Evolutionary conservation across 768 basidiomycete genomes (phyloP).

Genomic region (Leccinum aurantiacum): DNA sequence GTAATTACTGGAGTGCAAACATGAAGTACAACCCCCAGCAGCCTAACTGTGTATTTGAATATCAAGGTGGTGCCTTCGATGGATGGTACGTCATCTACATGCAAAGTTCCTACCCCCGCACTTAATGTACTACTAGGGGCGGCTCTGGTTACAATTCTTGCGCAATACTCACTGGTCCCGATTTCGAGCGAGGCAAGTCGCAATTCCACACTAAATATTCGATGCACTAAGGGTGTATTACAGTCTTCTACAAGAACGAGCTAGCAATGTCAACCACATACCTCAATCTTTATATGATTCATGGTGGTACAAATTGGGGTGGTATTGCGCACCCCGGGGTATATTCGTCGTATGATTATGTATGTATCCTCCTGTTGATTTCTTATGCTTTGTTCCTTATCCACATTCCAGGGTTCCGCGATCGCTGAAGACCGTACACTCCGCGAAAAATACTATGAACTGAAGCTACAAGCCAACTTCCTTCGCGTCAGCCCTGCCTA

Average conservation of each 20-base stretch:
- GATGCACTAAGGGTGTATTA: slow-evolving; percentile 6
- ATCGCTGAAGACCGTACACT: slow-evolving; percentile 53
- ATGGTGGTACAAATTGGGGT: slow-evolving; percentile 67
- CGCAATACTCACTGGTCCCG: slow-evolving; percentile 24
- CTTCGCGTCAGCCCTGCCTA: slow-evolving; percentile 50
- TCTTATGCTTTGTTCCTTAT: background rate
- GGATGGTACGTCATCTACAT: slow-evolving; percentile 45
- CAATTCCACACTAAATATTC: background rate
- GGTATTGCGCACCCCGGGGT: slow-evolving; percentile 53
- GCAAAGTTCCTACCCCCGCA: background rate
- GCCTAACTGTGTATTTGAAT: slow-evolving; percentile 28
- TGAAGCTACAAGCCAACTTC: slow-evolving; percentile 53
- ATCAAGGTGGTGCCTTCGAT: slow-evolving; percentile 51
- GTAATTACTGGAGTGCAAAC: slow-evolving; percentile 43
- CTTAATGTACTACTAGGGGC: slow-evolving; percentile 19
- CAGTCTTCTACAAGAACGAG: slow-evolving; percentile 26
- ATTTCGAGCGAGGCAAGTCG: slow-evolving; percentile 24
- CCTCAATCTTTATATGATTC: slow-evolving; percentile 55
- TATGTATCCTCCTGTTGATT: slow-evolving; percentile 5
- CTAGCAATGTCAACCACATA: slow-evolving; percentile 16
- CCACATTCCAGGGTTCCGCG: slow-evolving; percentile 40
- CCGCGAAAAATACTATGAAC: slow-evolving; percentile 53
- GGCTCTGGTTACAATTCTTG: slow-evolving; percentile 24
- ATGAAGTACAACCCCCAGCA: slow-evolving; percentile 19
- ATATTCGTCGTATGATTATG: slow-evolving; percentile 65